These are phyloP conservation scores for Candida cerambycidarum DNA, from an alignment of 805 yeast genomes.

Conservation along the genomic window DNA sequence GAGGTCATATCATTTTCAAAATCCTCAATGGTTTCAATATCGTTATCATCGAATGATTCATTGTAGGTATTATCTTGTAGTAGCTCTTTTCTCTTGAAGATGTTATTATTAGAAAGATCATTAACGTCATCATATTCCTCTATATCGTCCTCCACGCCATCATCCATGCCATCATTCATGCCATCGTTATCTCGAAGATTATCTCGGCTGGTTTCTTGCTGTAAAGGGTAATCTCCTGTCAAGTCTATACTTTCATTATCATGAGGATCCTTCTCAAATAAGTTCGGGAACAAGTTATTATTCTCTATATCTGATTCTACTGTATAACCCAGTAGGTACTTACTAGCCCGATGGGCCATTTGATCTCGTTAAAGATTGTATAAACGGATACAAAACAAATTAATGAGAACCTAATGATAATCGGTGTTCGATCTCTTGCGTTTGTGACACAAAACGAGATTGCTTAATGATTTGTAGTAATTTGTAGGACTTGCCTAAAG, in stretches of 20 bases:
- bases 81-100: conserved; percentile 13
- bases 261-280: conserved; percentile 7
- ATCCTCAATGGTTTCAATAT: conserved; percentile 7
- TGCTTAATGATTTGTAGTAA: too few species aligned
- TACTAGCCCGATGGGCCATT: conserved; percentile 16
- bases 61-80: conserved; percentile 8
- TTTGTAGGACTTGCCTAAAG: too few species aligned
- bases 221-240: background rate
- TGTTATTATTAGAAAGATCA: conserved; percentile 7
- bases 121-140: background rate
- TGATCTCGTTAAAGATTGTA: too few species aligned
- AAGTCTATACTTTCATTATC: conserved; percentile 8
- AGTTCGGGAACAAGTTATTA: conserved; percentile 16
- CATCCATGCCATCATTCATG: background rate
- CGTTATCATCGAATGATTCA: conserved; percentile 5
- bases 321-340: conserved; percentile 18
- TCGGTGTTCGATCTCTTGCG: too few species aligned
- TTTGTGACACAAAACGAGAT: too few species aligned
- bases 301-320: conserved; percentile 16
- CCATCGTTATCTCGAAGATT: background rate
- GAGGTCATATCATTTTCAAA: conserved; percentile 2
- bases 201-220: background rate
- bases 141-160: background rate
- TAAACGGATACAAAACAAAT: too few species aligned
- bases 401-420: too few species aligned